Evolutionary conservation across 805 yeast genomes (phyloP), one percentile per base, ranked within the genome.

Genomic region (Kregervanrija delftensis): DNA sequence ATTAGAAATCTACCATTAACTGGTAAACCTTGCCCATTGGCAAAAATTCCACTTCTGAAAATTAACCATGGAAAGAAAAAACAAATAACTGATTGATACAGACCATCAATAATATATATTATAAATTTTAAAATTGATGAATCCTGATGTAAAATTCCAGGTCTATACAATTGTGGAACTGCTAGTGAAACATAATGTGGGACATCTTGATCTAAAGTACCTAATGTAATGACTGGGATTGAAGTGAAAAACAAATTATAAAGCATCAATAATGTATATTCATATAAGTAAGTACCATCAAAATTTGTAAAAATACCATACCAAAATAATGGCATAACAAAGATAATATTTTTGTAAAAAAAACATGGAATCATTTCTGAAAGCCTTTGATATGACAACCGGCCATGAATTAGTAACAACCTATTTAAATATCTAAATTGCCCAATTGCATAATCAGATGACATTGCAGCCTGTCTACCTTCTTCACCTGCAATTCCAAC

Each of bases 401-500:
- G 72, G n/a, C 95, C 95, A 60, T 85, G 95, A 33, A 83, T 87
- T 42, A 85, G 64, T 39, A 86, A 65, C 50, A 85, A 67, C 50
- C 89, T 64, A 2, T 79, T 71, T 52, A 85, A 64, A 61, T 70
- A 86, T 49, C 87, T 64, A 67, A 85, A 85, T 61, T 85, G 93
- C 2, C 89, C 95, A 56, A 85, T 69, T 3, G 89, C 91, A 61
- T 83, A 85, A 66, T 85, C 95, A 0, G 90, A 79, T 1, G 88
- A 78, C 95, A 85, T 85, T 9, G 81, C 93, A 1, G 95, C 95
- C 57, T 84, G 90, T 42, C 93, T 67, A 48, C 95, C 95, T 65
- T 85, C 95, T 54, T 83, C 86, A 51, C 95, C 95, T 6, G 89
- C 91, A 56, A 85, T 84, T 51, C 95, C 95, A 34, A 86, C 82